Evolutionary conservation across 192 early-diverging fungal species (phyloP).

Genomic region (Phlyctochytrium planicorne): DNA sequence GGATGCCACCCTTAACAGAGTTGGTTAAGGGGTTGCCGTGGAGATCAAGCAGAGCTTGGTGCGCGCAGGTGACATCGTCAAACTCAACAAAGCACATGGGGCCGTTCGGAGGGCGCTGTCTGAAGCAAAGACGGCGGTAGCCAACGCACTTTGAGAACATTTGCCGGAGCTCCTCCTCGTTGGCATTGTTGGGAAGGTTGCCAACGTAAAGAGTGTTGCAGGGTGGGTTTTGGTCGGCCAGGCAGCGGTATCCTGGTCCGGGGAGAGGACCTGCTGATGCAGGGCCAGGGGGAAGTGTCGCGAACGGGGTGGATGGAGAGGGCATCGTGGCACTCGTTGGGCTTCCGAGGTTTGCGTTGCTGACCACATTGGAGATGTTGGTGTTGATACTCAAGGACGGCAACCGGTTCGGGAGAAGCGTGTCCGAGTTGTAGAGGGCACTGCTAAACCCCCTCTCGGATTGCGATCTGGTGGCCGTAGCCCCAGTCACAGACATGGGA

Average conservation of each 20-base stretch:
- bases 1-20: conserved; percentile 90
- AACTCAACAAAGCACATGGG: conserved; percentile 99
- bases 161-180: conserved; percentile 84
- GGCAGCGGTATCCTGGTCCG: conserved; percentile 20
- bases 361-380: conserved; percentile 1
- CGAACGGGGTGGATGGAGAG: conserved; percentile 6
- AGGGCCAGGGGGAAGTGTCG: conserved; percentile 10
- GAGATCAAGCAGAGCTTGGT: conserved; percentile 81
- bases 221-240: conserved; percentile 92
- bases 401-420: conserved; percentile 29
- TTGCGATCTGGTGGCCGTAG: background rate
- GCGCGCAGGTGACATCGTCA: conserved; percentile 90
- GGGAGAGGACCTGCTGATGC: conserved; percentile 13
- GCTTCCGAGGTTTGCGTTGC: background rate
- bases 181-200: conserved; percentile 85
- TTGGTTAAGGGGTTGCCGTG: conserved; percentile 80
- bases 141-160: conserved; percentile 81
- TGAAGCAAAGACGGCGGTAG: conserved; percentile 88
- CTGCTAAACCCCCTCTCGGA: conserved; percentile 47
- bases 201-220: conserved; percentile 99
- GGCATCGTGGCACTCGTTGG: background rate
- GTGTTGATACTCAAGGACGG: conserved; percentile 18
- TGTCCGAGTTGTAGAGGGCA: conserved; percentile 47
- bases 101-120: conserved; percentile 83
- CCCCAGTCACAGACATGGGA: background rate